These are phyloP conservation scores for Thielaviopsis populi DNA, from an alignment of 2,329 filamentous ascomycete genomes.

Conservation along the genomic window DNA sequence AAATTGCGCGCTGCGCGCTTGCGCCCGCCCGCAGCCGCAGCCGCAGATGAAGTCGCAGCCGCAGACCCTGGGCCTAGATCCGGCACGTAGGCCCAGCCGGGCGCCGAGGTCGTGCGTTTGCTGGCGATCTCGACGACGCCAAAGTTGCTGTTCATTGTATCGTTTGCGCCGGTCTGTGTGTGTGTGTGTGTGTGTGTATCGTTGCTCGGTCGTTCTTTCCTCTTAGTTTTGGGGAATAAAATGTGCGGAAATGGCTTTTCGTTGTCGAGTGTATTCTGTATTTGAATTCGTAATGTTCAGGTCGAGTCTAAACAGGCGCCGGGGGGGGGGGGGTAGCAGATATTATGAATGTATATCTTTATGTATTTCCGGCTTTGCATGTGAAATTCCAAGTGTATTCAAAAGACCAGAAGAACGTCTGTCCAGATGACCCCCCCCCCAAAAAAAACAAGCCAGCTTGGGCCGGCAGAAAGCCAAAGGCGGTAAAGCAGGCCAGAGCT, in stretches of 20 bases:
- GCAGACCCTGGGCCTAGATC: slow-evolving; percentile 50
- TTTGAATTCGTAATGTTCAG: too few relatives aligned
- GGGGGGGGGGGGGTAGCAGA: too few relatives aligned
- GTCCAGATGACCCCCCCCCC: neutral
- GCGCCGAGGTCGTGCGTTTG: slow-evolving; percentile 51
- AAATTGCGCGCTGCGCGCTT: slow-evolving; percentile 57
- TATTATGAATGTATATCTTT: too few relatives aligned
- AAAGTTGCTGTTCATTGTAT: slow-evolving; percentile 38
- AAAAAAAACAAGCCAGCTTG: neutral
- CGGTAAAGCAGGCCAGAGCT: neutral
- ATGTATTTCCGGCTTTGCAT: too few relatives aligned
- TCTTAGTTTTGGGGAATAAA: neutral
- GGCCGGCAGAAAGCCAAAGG: neutral
- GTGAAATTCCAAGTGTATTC: too few relatives aligned
- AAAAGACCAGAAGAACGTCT: neutral
- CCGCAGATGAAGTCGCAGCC: slow-evolving; percentile 32
- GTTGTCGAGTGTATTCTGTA: too few relatives aligned
- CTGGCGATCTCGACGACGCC: slow-evolving; percentile 73
- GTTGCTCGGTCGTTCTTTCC: neutral
- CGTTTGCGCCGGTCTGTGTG: neutral
- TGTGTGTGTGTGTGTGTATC: neutral
- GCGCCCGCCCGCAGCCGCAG: slow-evolving; percentile 36
- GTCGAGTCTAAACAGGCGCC: too few relatives aligned
- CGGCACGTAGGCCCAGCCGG: slow-evolving; percentile 86
- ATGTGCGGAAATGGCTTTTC: too few relatives aligned